A percentile compares a stretch with the other conserved stretches of the same genome.
These are phyloP conservation scores for Lasiosphaeria hispida DNA, from an alignment of 495 filamentous ascomycete genomes.

Conservation along the genomic window DNA sequence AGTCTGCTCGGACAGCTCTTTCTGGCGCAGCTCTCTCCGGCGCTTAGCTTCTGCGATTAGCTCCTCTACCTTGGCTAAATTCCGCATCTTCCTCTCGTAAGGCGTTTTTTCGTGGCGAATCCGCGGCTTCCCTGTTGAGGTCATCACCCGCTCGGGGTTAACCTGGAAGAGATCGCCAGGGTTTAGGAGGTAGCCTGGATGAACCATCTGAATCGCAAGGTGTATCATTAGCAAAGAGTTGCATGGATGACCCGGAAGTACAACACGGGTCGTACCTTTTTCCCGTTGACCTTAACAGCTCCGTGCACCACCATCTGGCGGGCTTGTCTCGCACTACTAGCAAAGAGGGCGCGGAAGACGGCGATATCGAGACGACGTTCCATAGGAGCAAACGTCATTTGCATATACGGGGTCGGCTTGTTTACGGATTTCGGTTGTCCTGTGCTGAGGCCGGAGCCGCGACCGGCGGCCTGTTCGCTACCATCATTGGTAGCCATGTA, in stretches of 20 bases:
- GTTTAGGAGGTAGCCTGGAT: slow-evolving; percentile 93
- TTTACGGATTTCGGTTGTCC: background rate
- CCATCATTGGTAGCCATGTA: slow-evolving; percentile 79
- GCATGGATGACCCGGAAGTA: background rate
- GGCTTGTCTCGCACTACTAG: slow-evolving; percentile 90
- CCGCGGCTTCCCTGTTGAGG: slow-evolving; percentile 76
- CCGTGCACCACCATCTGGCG: slow-evolving; percentile 93
- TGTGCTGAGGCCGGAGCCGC: slow-evolving; percentile 62
- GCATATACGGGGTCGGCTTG: slow-evolving; percentile 72
- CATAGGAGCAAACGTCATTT: slow-evolving; percentile 87
- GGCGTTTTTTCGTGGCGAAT: slow-evolving; percentile 4
- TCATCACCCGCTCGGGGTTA: slow-evolving; percentile 81
- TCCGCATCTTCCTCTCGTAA: slow-evolving; percentile 6
- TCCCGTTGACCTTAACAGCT: slow-evolving; percentile 90
- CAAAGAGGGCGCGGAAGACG: slow-evolving; percentile 88
- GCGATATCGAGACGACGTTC: slow-evolving; percentile 90
- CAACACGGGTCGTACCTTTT: slow-evolving; percentile 62
- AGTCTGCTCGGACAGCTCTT: slow-evolving; percentile 23
- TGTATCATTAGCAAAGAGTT: background rate
- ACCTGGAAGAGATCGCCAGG: slow-evolving; percentile 98
- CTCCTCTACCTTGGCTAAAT: slow-evolving; percentile 28
- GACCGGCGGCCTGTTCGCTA: slow-evolving; percentile 72
- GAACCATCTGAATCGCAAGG: slow-evolving; percentile 64
- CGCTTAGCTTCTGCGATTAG: slow-evolving; percentile 22
- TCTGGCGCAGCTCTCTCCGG: slow-evolving; percentile 25